Conservation (phyloP, 2,329 filamentous ascomycete species). For the Apiospora rasikravindrae region DNA sequence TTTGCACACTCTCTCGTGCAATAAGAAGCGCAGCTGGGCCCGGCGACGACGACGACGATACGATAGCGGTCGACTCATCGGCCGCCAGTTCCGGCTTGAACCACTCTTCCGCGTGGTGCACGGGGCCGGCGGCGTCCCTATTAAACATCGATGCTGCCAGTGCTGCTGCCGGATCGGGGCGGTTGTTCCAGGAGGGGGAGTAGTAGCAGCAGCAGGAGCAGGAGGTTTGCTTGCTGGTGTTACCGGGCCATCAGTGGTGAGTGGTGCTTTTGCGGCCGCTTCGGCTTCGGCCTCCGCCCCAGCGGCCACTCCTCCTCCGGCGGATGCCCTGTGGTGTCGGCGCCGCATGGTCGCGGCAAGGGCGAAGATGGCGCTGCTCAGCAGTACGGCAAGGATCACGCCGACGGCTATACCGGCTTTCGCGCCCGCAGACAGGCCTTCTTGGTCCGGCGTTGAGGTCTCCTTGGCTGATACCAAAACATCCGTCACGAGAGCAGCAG, state of each 20-base stretch:
- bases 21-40: neutral
- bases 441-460: neutral
- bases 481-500: neutral
- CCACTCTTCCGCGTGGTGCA: slow-evolving; percentile 7
- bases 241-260: neutral
- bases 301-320: neutral
- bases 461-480: neutral
- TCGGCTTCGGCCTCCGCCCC: slow-evolving; percentile 19
- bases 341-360: neutral
- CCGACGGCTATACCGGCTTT: slow-evolving; percentile 7
- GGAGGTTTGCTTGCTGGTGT: neutral
- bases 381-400: neutral
- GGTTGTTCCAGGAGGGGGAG: neutral
- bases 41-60: neutral
- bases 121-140: neutral
- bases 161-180: neutral
- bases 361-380: slow-evolving; percentile 13
- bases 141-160: neutral
- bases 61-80: slow-evolving; percentile 22
- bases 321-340: neutral
- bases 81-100: slow-evolving; percentile 30
- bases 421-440: neutral
- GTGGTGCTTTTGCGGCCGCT: neutral
- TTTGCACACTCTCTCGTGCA: neutral
- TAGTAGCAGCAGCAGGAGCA: neutral